These are phyloP conservation scores for Hericium rajendrae DNA, from an alignment of 768 basidiomycete species.

Conservation along the genomic window DNA sequence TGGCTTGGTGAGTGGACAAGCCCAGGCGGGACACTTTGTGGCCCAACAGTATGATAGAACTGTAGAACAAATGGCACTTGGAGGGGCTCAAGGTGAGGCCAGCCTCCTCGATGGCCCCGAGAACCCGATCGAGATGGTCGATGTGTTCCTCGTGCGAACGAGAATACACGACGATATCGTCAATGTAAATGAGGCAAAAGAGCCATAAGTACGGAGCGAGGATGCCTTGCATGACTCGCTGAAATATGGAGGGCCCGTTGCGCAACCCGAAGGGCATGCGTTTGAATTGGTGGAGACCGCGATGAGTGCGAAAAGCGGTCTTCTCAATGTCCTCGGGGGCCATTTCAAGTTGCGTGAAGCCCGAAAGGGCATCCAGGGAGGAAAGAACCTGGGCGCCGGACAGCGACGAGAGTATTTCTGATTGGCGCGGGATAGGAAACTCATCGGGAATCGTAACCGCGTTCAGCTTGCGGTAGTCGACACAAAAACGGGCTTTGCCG, in stretches of 20 bases:
- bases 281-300: conserved; percentile 31
- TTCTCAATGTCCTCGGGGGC: conserved; percentile 11
- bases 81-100: conserved; percentile 17
- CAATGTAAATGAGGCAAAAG: conserved; percentile 11
- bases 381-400: conserved; percentile 20
- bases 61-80: conserved; percentile 20
- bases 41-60: conserved; percentile 11
- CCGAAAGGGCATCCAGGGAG: conserved; percentile 26
- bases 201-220: conserved; percentile 3
- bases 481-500: conserved; percentile 12
- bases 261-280: conserved; percentile 29
- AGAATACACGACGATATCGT: conserved; percentile 11
- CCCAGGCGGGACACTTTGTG: no score
- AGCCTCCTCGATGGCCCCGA: conserved; percentile 17
- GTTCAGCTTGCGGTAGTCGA: conserved; percentile 18
- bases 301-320: conserved; percentile 29
- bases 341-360: conserved; percentile 32
- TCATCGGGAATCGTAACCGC: conserved; percentile 12
- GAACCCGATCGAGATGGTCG: conserved; percentile 22
- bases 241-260: conserved; percentile 29
- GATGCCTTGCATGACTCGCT: conserved; percentile 28
- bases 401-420: conserved; percentile 13
- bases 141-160: conserved; percentile 4
- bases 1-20: conserved; percentile 29
- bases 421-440: conserved; percentile 21